Percentiles rank a stretch among this genome's conserved stretches.
Conservation (phyloP, 257 asterid genomes). For the Oldenlandia corymbosa region DNA sequence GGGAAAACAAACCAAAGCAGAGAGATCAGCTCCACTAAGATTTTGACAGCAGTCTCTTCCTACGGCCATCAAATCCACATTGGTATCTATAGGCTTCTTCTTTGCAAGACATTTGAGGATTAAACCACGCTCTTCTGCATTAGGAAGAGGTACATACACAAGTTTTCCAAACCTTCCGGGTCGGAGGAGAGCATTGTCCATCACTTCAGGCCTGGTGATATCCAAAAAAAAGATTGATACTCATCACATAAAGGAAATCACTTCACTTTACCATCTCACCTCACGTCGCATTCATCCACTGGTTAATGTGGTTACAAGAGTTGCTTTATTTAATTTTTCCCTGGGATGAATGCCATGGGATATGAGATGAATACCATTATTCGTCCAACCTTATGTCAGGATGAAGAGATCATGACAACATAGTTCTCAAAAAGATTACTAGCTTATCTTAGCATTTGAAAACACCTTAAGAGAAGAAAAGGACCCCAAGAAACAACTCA, state of each 20-base stretch:
- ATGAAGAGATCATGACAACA: neutral
- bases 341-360: too few relatives aligned
- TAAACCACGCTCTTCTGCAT: slow-evolving; percentile 75
- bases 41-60: slow-evolving; percentile 54
- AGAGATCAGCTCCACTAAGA: slow-evolving; percentile 84
- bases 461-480: too few relatives aligned
- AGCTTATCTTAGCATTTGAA: neutral
- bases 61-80: slow-evolving; percentile 66
- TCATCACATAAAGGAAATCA: too few relatives aligned
- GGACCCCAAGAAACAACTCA: too few relatives aligned
- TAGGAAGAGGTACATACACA: slow-evolving; percentile 76
- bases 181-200: slow-evolving; percentile 76
- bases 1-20: slow-evolving; percentile 46
- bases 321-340: too few relatives aligned
- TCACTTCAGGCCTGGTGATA: slow-evolving; percentile 65
- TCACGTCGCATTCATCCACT: too few relatives aligned
- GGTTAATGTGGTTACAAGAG: too few relatives aligned
- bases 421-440: neutral
- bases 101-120: slow-evolving; percentile 66
- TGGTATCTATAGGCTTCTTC: slow-evolving; percentile 51
- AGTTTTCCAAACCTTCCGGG: slow-evolving; percentile 84
- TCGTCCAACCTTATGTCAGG: too few relatives aligned
- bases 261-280: too few relatives aligned
- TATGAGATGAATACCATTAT: too few relatives aligned
- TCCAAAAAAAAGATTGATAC: slow-evolving; percentile 12